Base-by-base conservation (phyloP, 2,329 filamentous ascomycete genomes). In the Fusarium begoniae region DNA sequence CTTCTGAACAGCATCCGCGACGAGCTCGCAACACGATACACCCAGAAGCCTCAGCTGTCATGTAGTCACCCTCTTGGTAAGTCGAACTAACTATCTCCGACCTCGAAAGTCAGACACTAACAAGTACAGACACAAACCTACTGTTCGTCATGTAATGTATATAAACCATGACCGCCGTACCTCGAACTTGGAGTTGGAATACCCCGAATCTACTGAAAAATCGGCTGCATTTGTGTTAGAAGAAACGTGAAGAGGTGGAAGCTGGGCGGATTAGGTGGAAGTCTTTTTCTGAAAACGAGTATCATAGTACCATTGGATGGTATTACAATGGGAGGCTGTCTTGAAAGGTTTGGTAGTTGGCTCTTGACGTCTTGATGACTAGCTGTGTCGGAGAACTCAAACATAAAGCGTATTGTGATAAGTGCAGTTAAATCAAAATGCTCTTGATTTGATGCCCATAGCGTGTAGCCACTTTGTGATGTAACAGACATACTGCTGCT, bases 41-140 rank as follows among this genome's bases (percentile, higher is more conserved):
- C 89, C 17, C 96, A 99, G 86, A 98, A 97, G 86, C 96, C 96
- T 66, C 96, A 99, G 86, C 87, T 99, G 77, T 98, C 95, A 80
- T 97, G 95, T 86, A 98, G 95, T 84, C 96, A 99, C 83, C 96
- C 96, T 63, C 87, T 99, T 82, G 94, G 96, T 98, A 91, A 86
- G 91, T 59, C 47, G 61, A 38, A 37, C 35, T 20, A 37, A 22
- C 40, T 18, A 12, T 17, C 44, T 14, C 22, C 5, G 28, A 26
- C 24, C 12, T 37, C 41, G 26, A 12, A 41, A 48, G 28, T 13
- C 35, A 51, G 28, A 51, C 4, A 26, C 69, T 76, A 54, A 77
- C 64, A 30, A n/a, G 22, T 15, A 59, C 68, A 91, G 90, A 91
- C 80, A 91, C 90, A 66, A 89, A 90, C 79, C 80, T 91, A 53